Conservation (phyloP, 345 rosid species). For the Kandelia obovata region DNA sequence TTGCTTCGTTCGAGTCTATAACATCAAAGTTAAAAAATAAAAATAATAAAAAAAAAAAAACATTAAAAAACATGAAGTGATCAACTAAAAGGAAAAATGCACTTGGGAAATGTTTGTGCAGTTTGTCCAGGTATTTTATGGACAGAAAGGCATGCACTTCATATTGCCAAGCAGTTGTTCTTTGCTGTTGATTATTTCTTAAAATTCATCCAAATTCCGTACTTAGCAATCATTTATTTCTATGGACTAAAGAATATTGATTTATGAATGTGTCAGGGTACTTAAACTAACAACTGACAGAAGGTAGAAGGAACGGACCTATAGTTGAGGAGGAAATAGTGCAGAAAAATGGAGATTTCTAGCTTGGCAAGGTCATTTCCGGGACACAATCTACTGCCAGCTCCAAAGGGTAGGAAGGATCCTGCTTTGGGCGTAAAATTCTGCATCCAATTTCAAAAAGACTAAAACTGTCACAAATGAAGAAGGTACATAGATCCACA, state of each 20-base stretch:
- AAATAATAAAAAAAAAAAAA: background rate
- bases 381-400: slow-evolving; percentile 74
- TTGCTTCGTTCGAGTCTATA: slow-evolving; percentile 42
- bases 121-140: too few species aligned
- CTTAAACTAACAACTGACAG: background rate
- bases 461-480: too few species aligned
- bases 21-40: background rate
- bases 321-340: slow-evolving; percentile 71
- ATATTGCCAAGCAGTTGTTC: too few species aligned
- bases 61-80: too few species aligned
- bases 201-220: background rate
- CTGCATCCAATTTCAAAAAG: slow-evolving; percentile 23
- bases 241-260: too few species aligned
- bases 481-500: background rate
- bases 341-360: slow-evolving; percentile 74
- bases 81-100: too few species aligned
- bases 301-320: slow-evolving; percentile 25
- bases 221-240: too few species aligned
- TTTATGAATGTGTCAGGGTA: background rate
- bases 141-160: too few species aligned
- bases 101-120: too few species aligned
- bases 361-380: slow-evolving; percentile 90
- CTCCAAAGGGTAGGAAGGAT: slow-evolving; percentile 77
- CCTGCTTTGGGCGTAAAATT: slow-evolving; percentile 55
- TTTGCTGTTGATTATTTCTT: too few species aligned